Evolutionary conservation across 2,329 filamentous ascomycete genomes (phyloP).

Genomic region (Epichloe aotearoae): DNA sequence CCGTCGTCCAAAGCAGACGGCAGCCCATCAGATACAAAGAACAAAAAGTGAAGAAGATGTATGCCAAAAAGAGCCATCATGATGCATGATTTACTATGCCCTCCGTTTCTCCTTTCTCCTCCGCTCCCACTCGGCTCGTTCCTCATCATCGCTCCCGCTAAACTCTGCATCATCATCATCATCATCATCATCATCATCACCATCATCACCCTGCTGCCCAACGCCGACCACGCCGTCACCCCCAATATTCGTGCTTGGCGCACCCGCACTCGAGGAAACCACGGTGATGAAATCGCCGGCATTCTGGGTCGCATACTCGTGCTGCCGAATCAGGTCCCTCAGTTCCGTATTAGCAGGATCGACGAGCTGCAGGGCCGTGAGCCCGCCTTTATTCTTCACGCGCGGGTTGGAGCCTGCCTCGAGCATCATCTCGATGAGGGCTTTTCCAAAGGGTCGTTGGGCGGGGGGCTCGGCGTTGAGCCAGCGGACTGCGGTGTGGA

Average conservation of each 20-base stretch:
- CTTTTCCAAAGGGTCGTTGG: slow-evolving; percentile 50
- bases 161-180: slow-evolving; percentile 46
- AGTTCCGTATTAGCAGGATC: slow-evolving; percentile 56
- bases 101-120: slow-evolving; percentile 28
- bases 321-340: slow-evolving; percentile 50
- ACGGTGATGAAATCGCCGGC: slow-evolving; percentile 41
- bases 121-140: slow-evolving; percentile 48
- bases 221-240: slow-evolving; percentile 5
- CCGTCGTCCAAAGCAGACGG: neutral
- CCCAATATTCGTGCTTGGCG: slow-evolving; percentile 5
- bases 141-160: slow-evolving; percentile 51
- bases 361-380: slow-evolving; percentile 58
- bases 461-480: slow-evolving; percentile 54
- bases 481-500: slow-evolving; percentile 68
- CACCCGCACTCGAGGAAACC: slow-evolving; percentile 1
- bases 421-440: slow-evolving; percentile 66
- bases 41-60: neutral
- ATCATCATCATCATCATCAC: slow-evolving; percentile 7
- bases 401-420: slow-evolving; percentile 56
- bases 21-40: too few relatives aligned
- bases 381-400: slow-evolving; percentile 55
- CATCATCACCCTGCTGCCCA: neutral
- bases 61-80: neutral
- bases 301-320: slow-evolving; percentile 52
- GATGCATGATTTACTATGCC: slow-evolving; percentile 6